Evolutionary conservation across 2,329 filamentous ascomycete genomes (phyloP), one percentile per base, ranked within the genome.

Genomic region (Zasmidium angulare): DNA sequence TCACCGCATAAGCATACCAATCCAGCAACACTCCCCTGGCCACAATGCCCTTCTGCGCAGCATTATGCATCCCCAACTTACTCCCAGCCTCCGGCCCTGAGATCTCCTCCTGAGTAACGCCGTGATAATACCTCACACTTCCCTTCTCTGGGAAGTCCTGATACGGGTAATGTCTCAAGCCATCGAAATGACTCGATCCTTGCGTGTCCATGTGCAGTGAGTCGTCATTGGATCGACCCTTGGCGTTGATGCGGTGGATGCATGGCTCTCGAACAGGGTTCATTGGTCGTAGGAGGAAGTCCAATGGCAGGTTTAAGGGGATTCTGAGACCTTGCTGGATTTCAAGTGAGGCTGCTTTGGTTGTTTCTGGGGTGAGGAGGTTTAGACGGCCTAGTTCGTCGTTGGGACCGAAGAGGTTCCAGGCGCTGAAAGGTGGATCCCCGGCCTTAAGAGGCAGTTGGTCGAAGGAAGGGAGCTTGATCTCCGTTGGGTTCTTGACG

Each of bases 301-400:
- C 77, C 2, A 88, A 76, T 0, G 83, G 78, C 77, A 84, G 84
- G 73, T 88, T 84, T 7, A 43, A 17, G 3, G 36, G 36, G 9
- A 43, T 43, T 43, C 36, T 43, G 36, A 43, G 9, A 17, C 36
- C 85, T 4, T 81, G 82, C 61, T 77, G 74, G 63, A 88, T 85
- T 70, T 75, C 75, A 60, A 73, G 74, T 17, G 82, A 80, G 12
- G 68, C 65, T 36, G 77, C 75, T 10, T 77, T 77, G 17, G 86
- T 82, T n/a, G 81, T 73, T 56, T 80, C 76, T 48, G 84, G 76
- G 0, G 83, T 86, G 10, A 88, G 76, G 19, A 84, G 78, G 69
- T 88, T 88, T 20, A 88, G 69, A 21, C 81, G 82, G 9, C 85
- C 86, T 1, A 88, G 75, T 70, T 85, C 75, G 68, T 87, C 85